These are phyloP conservation scores for Chamaecrista fasciculata DNA, from an alignment of 306 rosid genomes.

Conservation along the genomic window DNA sequence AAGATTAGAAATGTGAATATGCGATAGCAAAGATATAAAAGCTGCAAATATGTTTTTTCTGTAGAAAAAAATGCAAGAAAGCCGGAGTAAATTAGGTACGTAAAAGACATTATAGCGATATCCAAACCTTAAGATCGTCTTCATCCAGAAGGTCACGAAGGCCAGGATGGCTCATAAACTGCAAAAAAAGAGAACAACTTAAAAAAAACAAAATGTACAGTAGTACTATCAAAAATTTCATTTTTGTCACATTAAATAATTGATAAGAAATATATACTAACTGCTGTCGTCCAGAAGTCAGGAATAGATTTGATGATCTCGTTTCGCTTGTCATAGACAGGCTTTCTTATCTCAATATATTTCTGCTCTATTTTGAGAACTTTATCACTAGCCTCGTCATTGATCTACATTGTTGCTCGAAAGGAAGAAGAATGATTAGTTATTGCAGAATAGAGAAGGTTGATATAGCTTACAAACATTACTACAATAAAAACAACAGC, in stretches of 20 bases:
- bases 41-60: too few relatives aligned
- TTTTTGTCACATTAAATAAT: neutral
- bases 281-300: constrained; percentile 91
- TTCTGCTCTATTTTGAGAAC: constrained; percentile 90
- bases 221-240: neutral
- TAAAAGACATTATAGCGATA: neutral
- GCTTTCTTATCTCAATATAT: constrained; percentile 79
- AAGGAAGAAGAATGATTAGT: neutral
- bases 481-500: neutral
- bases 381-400: constrained; percentile 89
- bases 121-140: constrained; percentile 80
- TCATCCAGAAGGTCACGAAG: constrained; percentile 63
- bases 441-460: neutral
- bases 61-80: neutral
- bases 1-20: too few relatives aligned
- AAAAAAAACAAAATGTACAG: neutral
- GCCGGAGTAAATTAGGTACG: neutral
- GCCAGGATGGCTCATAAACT: constrained; percentile 74
- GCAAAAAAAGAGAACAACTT: constrained; percentile 15
- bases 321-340: constrained; percentile 71
- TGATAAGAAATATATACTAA: constrained; percentile 28
- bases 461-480: neutral
- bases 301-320: constrained; percentile 82
- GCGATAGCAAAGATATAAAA: too few relatives aligned
- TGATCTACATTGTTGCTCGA: constrained; percentile 49